These are phyloP conservation scores for Allium fistulosum DNA, from an alignment of 106 monocot species.

Conservation along the genomic window DNA sequence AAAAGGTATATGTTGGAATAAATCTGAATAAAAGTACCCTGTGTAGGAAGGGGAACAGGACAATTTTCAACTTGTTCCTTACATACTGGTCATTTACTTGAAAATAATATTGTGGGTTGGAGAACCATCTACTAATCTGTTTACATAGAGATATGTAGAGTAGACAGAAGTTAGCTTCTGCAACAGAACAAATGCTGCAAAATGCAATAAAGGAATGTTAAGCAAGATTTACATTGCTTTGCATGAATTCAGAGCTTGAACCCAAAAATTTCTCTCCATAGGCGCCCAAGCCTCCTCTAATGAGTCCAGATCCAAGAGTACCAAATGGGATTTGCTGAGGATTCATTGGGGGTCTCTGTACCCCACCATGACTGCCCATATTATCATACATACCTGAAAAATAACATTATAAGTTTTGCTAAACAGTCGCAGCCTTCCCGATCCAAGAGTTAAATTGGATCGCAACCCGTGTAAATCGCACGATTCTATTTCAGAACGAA, in stretches of 20 bases:
- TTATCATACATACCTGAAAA: constrained; percentile 30
- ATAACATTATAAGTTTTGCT: neutral
- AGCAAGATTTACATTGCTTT: constrained; percentile 26
- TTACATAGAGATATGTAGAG: neutral
- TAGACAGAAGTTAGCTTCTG: neutral
- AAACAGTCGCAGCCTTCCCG: no score
- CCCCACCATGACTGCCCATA: constrained; percentile 16
- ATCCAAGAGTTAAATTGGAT: no score
- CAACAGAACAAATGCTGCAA: neutral
- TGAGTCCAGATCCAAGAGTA: constrained; percentile 26
- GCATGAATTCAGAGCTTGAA: constrained; percentile 33
- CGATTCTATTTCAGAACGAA: no score
- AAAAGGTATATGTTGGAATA: neutral
- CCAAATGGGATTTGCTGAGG: constrained; percentile 28
- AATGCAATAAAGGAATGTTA: neutral
- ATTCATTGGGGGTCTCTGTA: constrained; percentile 22
- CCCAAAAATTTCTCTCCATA: constrained; percentile 23
- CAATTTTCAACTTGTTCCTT: constrained; percentile 17
- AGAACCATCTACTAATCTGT: constrained; percentile 40
- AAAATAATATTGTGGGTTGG: constrained; percentile 33
- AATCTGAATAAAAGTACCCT: constrained; percentile 13
- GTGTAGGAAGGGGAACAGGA: constrained; percentile 32
- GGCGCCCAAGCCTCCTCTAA: constrained; percentile 29
- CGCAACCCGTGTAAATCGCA: no score
- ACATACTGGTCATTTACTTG: constrained; percentile 28